A percentile compares a stretch with the other conserved stretches of the same genome.
phyloP scores from a whole-genome alignment of 805 yeast species.

The Scheffersomyces stipitis region DNA sequence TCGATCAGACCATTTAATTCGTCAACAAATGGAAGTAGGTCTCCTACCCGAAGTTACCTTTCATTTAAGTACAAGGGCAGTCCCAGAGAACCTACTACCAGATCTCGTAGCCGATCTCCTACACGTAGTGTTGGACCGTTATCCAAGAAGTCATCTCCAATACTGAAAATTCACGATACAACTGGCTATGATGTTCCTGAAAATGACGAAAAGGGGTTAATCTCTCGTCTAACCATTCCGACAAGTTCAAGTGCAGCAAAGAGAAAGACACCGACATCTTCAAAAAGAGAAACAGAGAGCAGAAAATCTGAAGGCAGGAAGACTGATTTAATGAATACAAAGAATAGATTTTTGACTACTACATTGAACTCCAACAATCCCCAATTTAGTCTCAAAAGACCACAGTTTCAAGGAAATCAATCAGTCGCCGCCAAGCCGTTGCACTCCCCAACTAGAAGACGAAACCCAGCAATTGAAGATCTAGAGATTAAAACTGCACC shows the following conservation, averaged over 20 bases:
- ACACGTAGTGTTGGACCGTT: too few species aligned
- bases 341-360: conserved; percentile 36
- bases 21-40: neutral
- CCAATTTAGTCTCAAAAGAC: conserved; percentile 16
- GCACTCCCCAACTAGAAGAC: conserved; percentile 13
- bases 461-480: conserved; percentile 6
- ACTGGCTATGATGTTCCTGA: too few species aligned
- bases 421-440: conserved; percentile 7
- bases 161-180: too few species aligned
- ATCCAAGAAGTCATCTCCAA: too few species aligned
- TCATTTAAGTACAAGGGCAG: neutral
- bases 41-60: neutral
- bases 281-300: neutral
- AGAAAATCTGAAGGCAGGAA: conserved; percentile 3
- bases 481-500: conserved; percentile 7
- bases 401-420: conserved; percentile 8
- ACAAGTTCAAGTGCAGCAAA: conserved; percentile 33
- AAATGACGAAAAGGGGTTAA: conserved; percentile 9
- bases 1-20: neutral
- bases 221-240: conserved; percentile 27
- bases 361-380: conserved; percentile 33
- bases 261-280: conserved; percentile 5
- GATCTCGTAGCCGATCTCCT: neutral
- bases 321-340: conserved; percentile 12
- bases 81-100: neutral